These are phyloP conservation scores for Chenopodium berlandieri DNA, from an alignment of 148 eudicot genomes.

Conservation along the genomic window DNA sequence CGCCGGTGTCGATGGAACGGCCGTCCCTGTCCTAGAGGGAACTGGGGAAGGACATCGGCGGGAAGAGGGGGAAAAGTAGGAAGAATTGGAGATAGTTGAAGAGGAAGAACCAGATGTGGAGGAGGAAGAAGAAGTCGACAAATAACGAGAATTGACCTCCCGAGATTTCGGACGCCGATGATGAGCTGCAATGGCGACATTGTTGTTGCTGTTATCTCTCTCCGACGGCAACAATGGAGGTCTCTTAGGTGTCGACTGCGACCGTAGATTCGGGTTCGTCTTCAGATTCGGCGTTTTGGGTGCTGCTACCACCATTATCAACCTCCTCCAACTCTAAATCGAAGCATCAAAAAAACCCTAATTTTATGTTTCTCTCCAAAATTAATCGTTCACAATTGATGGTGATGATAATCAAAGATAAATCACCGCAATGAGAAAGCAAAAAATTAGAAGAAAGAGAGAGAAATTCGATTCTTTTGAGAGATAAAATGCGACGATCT, in stretches of 20 bases:
- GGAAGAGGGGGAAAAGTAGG: conserved; percentile 27
- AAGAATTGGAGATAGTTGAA: conserved; percentile 38
- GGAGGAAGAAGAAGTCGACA: conserved; percentile 47
- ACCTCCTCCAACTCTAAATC: conserved; percentile 6
- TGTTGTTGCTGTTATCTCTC: conserved; percentile 28
- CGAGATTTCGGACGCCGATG: conserved; percentile 51
- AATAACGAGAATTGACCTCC: conserved; percentile 60
- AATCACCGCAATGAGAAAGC: background rate
- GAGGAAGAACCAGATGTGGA: conserved; percentile 44
- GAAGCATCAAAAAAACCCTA: conserved; percentile 26
- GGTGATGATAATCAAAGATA: background rate
- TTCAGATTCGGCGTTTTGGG: conserved; percentile 47
- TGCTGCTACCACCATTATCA: conserved; percentile 46
- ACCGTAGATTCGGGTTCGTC: conserved; percentile 28
- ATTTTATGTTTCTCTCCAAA: background rate
- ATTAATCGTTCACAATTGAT: no score
- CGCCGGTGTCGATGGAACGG: conserved; percentile 24
- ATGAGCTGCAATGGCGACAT: conserved; percentile 17
- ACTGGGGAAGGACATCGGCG: conserved; percentile 53
- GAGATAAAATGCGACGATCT: background rate
- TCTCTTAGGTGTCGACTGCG: conserved; percentile 40
- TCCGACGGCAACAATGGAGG: conserved; percentile 57
- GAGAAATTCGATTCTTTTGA: background rate
- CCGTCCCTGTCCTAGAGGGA: conserved; percentile 23
- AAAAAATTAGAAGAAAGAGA: background rate